Base-by-base conservation (phyloP, 768 basidiomycete genomes). In the Tricholomella constricta region DNA sequence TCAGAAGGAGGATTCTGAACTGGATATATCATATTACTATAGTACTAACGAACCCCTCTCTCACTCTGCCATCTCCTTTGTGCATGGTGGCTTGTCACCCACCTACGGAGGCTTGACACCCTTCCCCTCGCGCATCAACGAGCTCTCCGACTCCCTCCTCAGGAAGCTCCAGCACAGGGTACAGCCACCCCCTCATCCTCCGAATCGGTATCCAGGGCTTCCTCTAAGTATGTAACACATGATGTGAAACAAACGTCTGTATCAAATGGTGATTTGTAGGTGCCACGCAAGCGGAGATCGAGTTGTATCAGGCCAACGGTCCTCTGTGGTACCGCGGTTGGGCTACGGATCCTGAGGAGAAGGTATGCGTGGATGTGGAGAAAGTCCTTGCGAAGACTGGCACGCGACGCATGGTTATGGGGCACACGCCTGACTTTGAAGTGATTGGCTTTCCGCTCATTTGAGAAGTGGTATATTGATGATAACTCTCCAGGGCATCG, bases 291-390 rank as follows among this genome's bases (percentile, higher is more conserved):
- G 85, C 85, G 53, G 94, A 98, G 68, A 64, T 74, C 6, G 78
- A 81, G 29, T 65, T 98, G 31, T 97, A 96, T 62, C 80, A 78
- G 20, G 63, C 78, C 1, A 83, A 91, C 37, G 96, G 96, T 0
- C 94, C 94, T 3, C 69, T 95, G 40, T 98, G 97, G 97, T 97
- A 94, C 67, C 81, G 97, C 10, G 94, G 94, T 1, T 94, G 94
- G 84, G 96, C 96, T 14, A 75, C 83, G 45, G 84, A 87, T 11
- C 69, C 73, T 22, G 91, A 95, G 46, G 80, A 80, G 51, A 74
- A 75, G 45, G 83, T 82, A 4, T 99, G 97, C 67, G 66, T 61
- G 1, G 78, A 82, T 31, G 93, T 93, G 0, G 85, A 90, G 52
- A 70, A 75, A 22, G 87, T 95, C 15, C 71, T 91, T 46, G 65